A percentile compares a stretch with the other conserved stretches of the same genome.
Conservation (phyloP, 164 flowering plant species). For the Liquidambar formosana region DNA sequence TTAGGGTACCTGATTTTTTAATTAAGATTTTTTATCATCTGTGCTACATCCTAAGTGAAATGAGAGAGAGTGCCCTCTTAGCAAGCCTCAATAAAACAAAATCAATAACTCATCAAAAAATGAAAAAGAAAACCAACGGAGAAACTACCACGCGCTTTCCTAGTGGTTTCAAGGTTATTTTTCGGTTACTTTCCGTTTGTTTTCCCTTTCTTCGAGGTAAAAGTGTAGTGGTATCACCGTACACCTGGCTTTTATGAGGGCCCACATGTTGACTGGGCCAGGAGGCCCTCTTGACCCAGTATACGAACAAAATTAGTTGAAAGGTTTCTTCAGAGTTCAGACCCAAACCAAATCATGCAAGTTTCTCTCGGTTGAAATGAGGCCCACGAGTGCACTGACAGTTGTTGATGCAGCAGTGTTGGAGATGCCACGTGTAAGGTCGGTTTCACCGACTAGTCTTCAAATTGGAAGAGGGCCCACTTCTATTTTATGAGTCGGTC, state of each 20-base stretch:
- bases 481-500: neutral
- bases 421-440: conserved; percentile 5
- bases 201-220: no score
- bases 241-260: neutral
- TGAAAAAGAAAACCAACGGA: no score
- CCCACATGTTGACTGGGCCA: conserved; percentile 9
- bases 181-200: neutral
- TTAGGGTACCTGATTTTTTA: no score
- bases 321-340: neutral
- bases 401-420: neutral
- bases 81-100: no score
- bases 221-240: neutral
- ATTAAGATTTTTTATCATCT: no score
- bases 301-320: neutral
- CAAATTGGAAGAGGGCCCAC: neutral
- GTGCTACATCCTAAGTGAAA: no score
- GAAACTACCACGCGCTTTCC: no score
- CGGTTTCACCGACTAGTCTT: neutral
- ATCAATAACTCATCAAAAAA: no score
- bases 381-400: neutral
- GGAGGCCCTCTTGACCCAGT: no score
- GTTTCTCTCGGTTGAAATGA: neutral
- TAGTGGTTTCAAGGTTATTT: no score
- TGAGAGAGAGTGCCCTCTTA: no score
- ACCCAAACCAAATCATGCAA: no score